Percentiles rank a stretch among this genome's conserved stretches.
Conservation (phyloP, 2,329 filamentous ascomycete species). For the Fusarium armeniacum region DNA sequence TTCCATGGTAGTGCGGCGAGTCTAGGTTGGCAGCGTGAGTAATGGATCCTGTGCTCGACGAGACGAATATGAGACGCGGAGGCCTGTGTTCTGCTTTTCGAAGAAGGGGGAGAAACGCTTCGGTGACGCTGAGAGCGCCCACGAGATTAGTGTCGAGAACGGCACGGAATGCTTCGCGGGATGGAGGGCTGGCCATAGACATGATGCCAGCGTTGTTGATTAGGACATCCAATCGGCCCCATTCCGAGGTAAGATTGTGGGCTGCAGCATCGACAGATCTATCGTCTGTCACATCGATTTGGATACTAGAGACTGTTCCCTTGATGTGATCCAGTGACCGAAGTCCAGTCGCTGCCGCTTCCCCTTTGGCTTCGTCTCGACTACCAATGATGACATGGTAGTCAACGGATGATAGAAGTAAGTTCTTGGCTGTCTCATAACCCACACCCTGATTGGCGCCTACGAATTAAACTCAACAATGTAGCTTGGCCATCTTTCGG, state of each 20-base stretch:
- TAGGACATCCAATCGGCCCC: slow-evolving; percentile 24
- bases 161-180: slow-evolving; percentile 4
- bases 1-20: background rate
- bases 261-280: slow-evolving; percentile 14
- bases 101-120: slow-evolving; percentile 9
- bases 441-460: slow-evolving; percentile 35
- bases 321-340: slow-evolving; percentile 13
- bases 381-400: slow-evolving; percentile 30
- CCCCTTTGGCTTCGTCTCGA: slow-evolving; percentile 18
- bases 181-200: background rate
- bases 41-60: slow-evolving; percentile 20
- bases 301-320: slow-evolving; percentile 19
- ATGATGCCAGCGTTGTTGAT: slow-evolving; percentile 23
- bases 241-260: slow-evolving; percentile 1
- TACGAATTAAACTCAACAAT: slow-evolving; percentile 5
- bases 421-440: slow-evolving; percentile 26
- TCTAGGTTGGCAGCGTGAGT: background rate
- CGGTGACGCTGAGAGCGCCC: slow-evolving; percentile 1
- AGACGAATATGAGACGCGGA: slow-evolving; percentile 18
- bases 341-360: slow-evolving; percentile 3
- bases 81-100: slow-evolving; percentile 15
- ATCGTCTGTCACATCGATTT: slow-evolving; percentile 20
- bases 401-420: slow-evolving; percentile 9
- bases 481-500: accelerated
- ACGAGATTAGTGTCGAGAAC: slow-evolving; percentile 23